These are phyloP conservation scores for Xerocomus amazonicus DNA, from an alignment of 1,284 basidiomycete species.

Conservation along the genomic window DNA sequence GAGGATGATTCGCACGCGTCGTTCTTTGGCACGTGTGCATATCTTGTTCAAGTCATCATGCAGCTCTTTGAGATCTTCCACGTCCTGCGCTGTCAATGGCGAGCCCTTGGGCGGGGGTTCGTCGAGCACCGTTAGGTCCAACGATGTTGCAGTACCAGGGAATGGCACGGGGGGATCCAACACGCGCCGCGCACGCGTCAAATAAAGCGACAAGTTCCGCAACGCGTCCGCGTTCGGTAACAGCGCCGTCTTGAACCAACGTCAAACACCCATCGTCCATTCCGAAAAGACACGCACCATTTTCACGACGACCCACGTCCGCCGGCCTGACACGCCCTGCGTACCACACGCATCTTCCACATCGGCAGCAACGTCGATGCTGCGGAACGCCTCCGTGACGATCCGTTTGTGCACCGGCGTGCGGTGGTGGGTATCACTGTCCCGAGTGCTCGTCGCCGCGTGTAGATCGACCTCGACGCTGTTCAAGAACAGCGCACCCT, in stretches of 20 bases:
- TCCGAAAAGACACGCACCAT: constrained; percentile 45
- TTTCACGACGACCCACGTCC: constrained; percentile 83
- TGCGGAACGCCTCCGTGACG: constrained; percentile 67
- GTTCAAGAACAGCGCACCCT: constrained; percentile 81
- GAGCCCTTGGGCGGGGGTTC: constrained; percentile 36
- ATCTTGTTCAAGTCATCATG: constrained; percentile 58
- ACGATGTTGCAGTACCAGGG: constrained; percentile 28
- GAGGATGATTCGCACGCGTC: constrained; percentile 64
- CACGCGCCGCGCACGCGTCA: constrained; percentile 15
- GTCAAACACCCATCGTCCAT: constrained; percentile 38
- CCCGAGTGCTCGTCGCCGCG: constrained; percentile 37
- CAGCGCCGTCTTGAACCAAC: constrained; percentile 33
- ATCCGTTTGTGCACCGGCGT: constrained; percentile 51
- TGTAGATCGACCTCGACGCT: constrained; percentile 72
- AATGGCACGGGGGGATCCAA: constrained; percentile 25
- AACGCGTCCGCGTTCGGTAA: constrained; percentile 26
- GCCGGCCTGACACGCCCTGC: constrained; percentile 38
- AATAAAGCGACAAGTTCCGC: constrained; percentile 29
- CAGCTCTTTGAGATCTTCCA: constrained; percentile 57
- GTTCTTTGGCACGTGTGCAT: constrained; percentile 55
- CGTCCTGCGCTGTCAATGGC: constrained; percentile 49
- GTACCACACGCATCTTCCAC: constrained; percentile 61
- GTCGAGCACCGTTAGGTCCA: constrained; percentile 25
- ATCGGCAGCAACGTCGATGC: constrained; percentile 73
- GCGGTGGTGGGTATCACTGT: neutral